phyloP scores from a whole-genome alignment of 306 rosid species.

The Senna siamea region DNA sequence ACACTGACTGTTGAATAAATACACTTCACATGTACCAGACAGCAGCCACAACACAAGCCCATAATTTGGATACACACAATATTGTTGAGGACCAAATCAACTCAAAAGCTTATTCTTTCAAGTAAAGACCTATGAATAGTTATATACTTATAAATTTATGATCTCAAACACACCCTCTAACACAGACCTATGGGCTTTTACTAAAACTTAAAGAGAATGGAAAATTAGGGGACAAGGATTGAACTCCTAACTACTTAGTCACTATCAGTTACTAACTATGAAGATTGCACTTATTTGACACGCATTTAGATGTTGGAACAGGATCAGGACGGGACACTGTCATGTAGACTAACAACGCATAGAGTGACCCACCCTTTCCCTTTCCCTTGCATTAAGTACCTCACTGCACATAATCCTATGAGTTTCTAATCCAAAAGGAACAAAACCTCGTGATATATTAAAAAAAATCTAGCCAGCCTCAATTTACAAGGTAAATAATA shows the following conservation, averaged over 20 bases:
- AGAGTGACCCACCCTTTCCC: too few relatives aligned
- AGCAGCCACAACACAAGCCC: slow-evolving; percentile 4
- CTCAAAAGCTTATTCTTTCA: not conserved
- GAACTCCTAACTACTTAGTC: not conserved
- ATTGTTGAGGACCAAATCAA: not conserved
- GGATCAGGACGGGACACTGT: too few relatives aligned
- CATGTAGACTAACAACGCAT: not conserved
- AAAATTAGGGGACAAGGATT: too few relatives aligned
- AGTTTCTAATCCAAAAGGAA: not conserved
- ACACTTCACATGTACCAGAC: not conserved
- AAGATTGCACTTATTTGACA: too few relatives aligned
- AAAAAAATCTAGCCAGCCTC: not conserved
- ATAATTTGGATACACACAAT: too few relatives aligned
- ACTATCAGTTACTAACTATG: too few relatives aligned
- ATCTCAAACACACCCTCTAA: too few relatives aligned
- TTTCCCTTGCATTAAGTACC: not conserved
- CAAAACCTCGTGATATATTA: not conserved
- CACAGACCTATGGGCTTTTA: too few relatives aligned
- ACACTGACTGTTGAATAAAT: not conserved
- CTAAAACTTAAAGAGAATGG: too few relatives aligned
- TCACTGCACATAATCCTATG: not conserved
- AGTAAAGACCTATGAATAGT: not conserved
- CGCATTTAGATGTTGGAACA: too few relatives aligned
- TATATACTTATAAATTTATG: not conserved
- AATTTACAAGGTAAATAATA: not conserved